Evolutionary conservation across 257 asterid species (phyloP), one percentile per base, ranked within the genome.

Genomic region (Thymus mandschuricus): DNA sequence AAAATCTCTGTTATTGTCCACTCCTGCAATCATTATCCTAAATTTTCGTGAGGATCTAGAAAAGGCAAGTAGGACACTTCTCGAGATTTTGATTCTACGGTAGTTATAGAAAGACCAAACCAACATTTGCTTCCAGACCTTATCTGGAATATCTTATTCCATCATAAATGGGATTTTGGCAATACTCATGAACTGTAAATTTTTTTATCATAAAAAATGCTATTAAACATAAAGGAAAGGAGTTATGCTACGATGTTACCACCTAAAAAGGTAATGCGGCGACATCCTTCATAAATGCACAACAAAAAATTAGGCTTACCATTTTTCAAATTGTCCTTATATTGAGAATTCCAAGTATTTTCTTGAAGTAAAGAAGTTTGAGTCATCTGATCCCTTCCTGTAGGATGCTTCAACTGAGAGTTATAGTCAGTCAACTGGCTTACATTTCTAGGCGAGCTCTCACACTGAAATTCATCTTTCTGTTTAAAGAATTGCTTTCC

Each of bases 401-500:
- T 48, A 12, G 70, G 51, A 65, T 66, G 81, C 82, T 74, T 87
- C 71, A 65, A 82, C 60, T 78, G 88, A 78, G 79, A 63, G 68
- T 65, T 83, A 75, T 62, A 75, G 65, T 80, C 84, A 68, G 69
- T 58, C 80, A 78, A 80, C 68, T 68, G 75, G 76, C 71, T 76
- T 13, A 52, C 69, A 70, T 64, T 69, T 60, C 69, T 38, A 15
- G 85, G 80, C 6, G 80, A 79, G 66, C 81, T 68, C 76, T 80
- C 84, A 13, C 85, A 76, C 15, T 71, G 88, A 79, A 52, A 78
- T 61, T 79, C 89, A 60, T 80, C 88, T 50, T 69, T 74, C 76
- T 71, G 87, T 54, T 72, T 72, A 48, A 66, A 60, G 72, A 71
- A 64, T 38, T 81, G 86, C 75, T 77, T 68, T 34, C 74, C 75